Evolutionary conservation across 2,329 filamentous ascomycete species (phyloP), one percentile per base, ranked within the genome.

Genomic region (Xylaria sp.): DNA sequence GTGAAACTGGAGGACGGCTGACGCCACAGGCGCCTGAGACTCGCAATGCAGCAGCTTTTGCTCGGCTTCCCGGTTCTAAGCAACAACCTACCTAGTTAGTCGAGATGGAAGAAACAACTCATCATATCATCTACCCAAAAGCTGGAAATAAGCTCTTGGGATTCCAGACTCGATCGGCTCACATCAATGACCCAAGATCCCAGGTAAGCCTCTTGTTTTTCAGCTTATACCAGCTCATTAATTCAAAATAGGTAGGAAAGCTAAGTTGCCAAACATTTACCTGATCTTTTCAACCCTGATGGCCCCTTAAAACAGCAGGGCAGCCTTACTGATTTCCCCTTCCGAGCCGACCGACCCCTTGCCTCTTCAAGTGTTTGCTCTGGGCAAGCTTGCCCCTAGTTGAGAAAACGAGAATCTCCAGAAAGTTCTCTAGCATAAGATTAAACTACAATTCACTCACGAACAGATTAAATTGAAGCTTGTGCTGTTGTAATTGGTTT

Each of bases 271-370:
- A 54, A 61, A 48, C 21, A 55, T 48, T 27, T 47, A 47, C 21
- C 45, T 27, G 58, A 63, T 39, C 51, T 66, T 47, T 39, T 34
- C 36, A 61, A 60, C 59, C 42, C 34, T 51, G 30, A 59, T 39
- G 34, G 11, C 67, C 67, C 67, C 67, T 67, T 67, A 63, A 69
- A 69, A 63, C 67, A 36, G 17, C 19, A 47, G 5, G 17, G 11
- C 17, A 42, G 17, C 39, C 61, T 51, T 58, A 66, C 56, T 47
- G 42, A 54, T 47, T 53, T 11, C 53, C 53, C 27, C 62, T 65
- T 58, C 61, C 58, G 61, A 34, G 36, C 61, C 60, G 56, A 36
- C 27, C 24, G 24, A 45, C 39, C 57, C 36, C 59, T 45, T 42
- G 30, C 59, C 47, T 6, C 24, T 57, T 48, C 56, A 42, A 42